These are phyloP conservation scores for Gaultheria prostrata DNA, from an alignment of 148 eudicot species.

Conservation along the genomic window DNA sequence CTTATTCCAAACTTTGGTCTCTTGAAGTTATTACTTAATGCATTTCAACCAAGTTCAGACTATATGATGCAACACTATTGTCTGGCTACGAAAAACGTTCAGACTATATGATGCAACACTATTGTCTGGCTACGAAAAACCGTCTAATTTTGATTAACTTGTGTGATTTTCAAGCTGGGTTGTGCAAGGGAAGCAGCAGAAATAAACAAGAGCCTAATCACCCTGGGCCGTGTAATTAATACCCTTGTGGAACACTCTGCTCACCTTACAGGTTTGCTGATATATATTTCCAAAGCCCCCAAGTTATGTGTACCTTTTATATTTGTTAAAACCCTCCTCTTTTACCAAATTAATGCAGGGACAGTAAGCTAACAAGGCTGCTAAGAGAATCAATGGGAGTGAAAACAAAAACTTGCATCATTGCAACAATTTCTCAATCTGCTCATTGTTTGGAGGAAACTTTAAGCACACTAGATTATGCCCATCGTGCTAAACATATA, in stretches of 20 bases:
- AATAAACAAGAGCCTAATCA: conserved; percentile 88
- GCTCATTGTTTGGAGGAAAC: conserved; percentile 80
- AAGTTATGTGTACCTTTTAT: background rate
- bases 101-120: background rate
- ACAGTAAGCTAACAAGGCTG: conserved; percentile 86
- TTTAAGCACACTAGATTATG: conserved; percentile 87
- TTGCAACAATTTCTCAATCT: conserved; percentile 81
- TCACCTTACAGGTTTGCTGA: conserved; percentile 84
- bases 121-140: background rate
- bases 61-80: too few relatives aligned
- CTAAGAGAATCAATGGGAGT: conserved; percentile 89
- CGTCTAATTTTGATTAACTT: background rate
- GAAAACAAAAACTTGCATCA: conserved; percentile 87
- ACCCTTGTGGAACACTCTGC: conserved; percentile 76
- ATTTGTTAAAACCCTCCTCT: background rate
- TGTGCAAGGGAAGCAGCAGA: conserved; percentile 87
- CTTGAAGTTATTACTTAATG: background rate
- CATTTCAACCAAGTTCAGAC: background rate
- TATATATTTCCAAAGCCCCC: background rate
- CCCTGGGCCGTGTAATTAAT: conserved; percentile 77
- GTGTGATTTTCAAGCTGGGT: conserved; percentile 33
- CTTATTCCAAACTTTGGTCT: background rate
- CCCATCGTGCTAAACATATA: conserved; percentile 81
- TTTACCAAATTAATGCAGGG: conserved; percentile 38
- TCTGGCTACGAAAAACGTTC: too few relatives aligned